Base-by-base conservation (phyloP, 2,329 filamentous ascomycete genomes). In the Cladophialophora exuberans region DNA sequence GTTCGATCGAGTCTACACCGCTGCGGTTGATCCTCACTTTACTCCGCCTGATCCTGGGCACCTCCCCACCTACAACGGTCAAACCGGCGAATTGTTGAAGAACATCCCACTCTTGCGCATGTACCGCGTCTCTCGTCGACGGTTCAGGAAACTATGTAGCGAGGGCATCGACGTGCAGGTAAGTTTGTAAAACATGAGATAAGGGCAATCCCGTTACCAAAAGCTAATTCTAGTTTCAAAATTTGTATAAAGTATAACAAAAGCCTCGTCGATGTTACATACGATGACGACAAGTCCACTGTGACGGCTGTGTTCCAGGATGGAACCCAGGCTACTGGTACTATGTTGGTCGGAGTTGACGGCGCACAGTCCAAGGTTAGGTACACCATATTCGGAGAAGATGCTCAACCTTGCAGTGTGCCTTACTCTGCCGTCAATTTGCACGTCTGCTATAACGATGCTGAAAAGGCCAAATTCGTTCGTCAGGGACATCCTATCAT, bases 11-110 rank as follows among this genome's bases (percentile, higher is more conserved):
- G 61, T 71, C n/a, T 58, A 63, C 45, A 57, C 58, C 10, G 60
- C 63, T 7, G 62, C 67, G n/a, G 65, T 67, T 43, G 66, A 71
- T 31, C 67, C 69, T 6, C 58, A 55, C 33, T 54, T 62, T 15
- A 62, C 65, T 1, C 64, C 65, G 2, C 46, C 62, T 3, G 62
- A 64, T 18, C 22, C 52, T 6, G 66, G 67, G 42, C 44, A 30
- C 25, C 42, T 56, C 10, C 58, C 58, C 6, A 42, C 42, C 10
- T 56, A 35, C 30, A 55, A 61, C 23, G 58, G 55, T 15, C 18
- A 54, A 18, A 61, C 55, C 15, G 58, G 58, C 13, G 55, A 61
- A 38, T 26, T 59, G 35, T 25, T 61, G 31, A 55, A 47, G 18
- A 49, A 56, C 13, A 50, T 61, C 13, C 58, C 58, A 1, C 18